Percentiles rank a stretch among this genome's conserved stretches.
phyloP scores from a whole-genome alignment of 495 filamentous ascomycete species.

The Hypoxylon fuscum region DNA sequence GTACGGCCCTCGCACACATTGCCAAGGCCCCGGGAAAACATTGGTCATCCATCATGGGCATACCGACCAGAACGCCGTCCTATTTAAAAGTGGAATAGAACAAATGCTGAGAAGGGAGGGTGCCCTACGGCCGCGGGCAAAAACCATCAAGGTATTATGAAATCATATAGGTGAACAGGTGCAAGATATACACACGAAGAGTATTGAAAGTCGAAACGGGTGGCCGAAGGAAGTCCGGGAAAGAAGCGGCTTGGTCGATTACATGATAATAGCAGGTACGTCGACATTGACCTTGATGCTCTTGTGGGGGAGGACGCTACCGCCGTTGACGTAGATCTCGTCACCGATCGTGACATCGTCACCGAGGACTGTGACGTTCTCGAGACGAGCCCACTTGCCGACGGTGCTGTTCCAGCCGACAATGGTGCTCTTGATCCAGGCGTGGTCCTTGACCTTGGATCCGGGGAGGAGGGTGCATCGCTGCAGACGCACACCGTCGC shows the following conservation, averaged over 20 bases:
- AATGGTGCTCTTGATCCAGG: slow-evolving; percentile 99
- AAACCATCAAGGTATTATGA: slow-evolving; percentile 42
- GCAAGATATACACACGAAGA: slow-evolving; percentile 40
- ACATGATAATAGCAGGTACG: slow-evolving; percentile 89
- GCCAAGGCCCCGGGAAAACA: slow-evolving; percentile 8
- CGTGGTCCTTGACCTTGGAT: slow-evolving; percentile 97
- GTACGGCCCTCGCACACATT: slow-evolving; percentile 1
- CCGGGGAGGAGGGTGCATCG: slow-evolving; percentile 89
- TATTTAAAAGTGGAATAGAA: slow-evolving; percentile 26
- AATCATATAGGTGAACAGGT: slow-evolving; percentile 34
- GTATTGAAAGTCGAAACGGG: slow-evolving; percentile 15
- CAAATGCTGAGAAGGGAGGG: slow-evolving; percentile 38
- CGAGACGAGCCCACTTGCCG: slow-evolving; percentile 93
- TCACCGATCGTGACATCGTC: slow-evolving; percentile 99
- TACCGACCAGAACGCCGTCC: slow-evolving; percentile 41
- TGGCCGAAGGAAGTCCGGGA: slow-evolving; percentile 2
- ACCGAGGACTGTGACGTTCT: slow-evolving; percentile 96
- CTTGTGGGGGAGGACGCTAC: slow-evolving; percentile 96
- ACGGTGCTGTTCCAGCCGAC: slow-evolving; percentile 99
- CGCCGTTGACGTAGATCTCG: slow-evolving; percentile 98
- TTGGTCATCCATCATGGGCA: slow-evolving; percentile 32
- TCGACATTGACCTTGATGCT: slow-evolving; percentile 99
- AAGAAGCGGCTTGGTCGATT: slow-evolving; percentile 39
- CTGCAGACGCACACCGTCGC: slow-evolving; percentile 94
- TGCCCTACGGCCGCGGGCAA: slow-evolving; percentile 18